Percentiles rank a stretch among this genome's conserved stretches.
phyloP scores from a whole-genome alignment of 371 early-diverging fungal genomes.

The Dinochytrium kinnereticum region DNA sequence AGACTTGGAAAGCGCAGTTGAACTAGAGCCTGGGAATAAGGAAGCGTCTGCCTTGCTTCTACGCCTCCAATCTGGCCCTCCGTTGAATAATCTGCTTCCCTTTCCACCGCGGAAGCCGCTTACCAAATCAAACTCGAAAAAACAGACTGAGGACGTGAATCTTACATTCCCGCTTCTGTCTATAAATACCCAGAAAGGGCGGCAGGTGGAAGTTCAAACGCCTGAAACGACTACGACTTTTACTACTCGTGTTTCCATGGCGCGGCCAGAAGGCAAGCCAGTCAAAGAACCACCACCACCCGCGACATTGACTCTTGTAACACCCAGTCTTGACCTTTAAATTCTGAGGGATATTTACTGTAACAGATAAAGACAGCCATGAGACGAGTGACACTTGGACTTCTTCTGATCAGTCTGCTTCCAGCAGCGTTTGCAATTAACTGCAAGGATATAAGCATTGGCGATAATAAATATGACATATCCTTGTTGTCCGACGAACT shows the following conservation, averaged over 20 bases:
- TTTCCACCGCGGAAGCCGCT: constrained; percentile 36
- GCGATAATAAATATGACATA: not conserved
- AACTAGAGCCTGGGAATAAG: constrained; percentile 28
- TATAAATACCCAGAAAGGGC: not conserved
- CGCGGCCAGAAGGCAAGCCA: not conserved
- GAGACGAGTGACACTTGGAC: too few species aligned
- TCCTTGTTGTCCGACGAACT: not conserved
- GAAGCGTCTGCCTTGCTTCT: constrained; percentile 32
- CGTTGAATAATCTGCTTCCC: constrained; percentile 22
- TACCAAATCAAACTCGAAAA: not conserved
- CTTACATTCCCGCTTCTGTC: not conserved
- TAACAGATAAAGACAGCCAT: not conserved
- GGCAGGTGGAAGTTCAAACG: not conserved
- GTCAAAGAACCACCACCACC: not conserved
- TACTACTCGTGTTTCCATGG: not conserved
- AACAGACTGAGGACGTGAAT: not conserved
- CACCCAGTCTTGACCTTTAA: not conserved
- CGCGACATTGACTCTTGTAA: not conserved
- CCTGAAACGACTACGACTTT: not conserved
- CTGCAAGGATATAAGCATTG: not conserved
- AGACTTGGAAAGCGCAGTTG: constrained; percentile 26
- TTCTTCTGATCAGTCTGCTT: not conserved
- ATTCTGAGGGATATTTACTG: not conserved
- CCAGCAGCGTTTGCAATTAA: not conserved
- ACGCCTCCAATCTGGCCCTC: constrained; percentile 23